These are phyloP conservation scores for Osmanthus fragrans DNA, from an alignment of 257 asterid species.

Conservation along the genomic window DNA sequence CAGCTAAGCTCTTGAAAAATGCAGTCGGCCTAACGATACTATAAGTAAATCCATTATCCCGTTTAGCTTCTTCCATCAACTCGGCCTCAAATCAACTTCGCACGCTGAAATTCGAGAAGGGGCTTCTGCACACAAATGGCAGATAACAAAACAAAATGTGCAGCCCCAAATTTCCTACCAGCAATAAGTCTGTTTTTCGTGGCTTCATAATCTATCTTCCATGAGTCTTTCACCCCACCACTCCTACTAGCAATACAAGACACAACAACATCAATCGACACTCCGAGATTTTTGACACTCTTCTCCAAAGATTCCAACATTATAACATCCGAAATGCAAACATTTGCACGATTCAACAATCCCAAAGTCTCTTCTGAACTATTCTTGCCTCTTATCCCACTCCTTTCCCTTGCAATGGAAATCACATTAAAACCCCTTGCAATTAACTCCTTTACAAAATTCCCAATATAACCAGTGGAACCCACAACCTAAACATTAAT, in stretches of 20 bases:
- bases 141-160: conserved; percentile 81
- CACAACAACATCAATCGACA: conserved; percentile 78
- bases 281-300: conserved; percentile 52
- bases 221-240: conserved; percentile 94
- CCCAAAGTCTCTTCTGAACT: conserved; percentile 65
- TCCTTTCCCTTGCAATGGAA: conserved; percentile 79
- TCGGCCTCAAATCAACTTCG: conserved; percentile 84
- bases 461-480: conserved; percentile 93
- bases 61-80: conserved; percentile 54
- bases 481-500: conserved; percentile 80
- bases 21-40: conserved; percentile 97
- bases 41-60: conserved; percentile 49
- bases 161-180: conserved; percentile 75
- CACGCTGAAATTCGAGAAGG: conserved; percentile 92
- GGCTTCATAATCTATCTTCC: conserved; percentile 93
- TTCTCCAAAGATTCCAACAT: conserved; percentile 51
- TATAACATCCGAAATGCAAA: conserved; percentile 80
- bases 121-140: conserved; percentile 98
- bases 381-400: conserved; percentile 73
- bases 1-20: conserved; percentile 95
- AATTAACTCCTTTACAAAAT: conserved; percentile 66
- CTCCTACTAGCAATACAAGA: conserved; percentile 92
- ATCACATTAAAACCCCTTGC: conserved; percentile 83
- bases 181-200: conserved; percentile 80
- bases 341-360: conserved; percentile 60